Percentiles rank a stretch among this genome's conserved stretches.
phyloP scores from a whole-genome alignment of 306 rosid species.

The Albizia julibrissin region DNA sequence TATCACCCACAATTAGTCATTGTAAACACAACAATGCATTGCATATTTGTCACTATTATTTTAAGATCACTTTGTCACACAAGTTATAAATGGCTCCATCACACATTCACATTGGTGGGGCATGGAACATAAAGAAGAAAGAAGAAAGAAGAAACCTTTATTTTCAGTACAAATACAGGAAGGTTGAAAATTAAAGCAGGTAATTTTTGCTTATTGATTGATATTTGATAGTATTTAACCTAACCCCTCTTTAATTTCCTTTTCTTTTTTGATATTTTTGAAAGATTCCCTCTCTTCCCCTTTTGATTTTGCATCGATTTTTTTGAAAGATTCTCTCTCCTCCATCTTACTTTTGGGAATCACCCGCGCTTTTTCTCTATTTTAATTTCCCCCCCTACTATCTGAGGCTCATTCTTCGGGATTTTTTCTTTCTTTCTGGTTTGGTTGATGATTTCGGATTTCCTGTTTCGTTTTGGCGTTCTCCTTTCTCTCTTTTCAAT shows the following conservation, averaged over 20 bases:
- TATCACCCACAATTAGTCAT: not conserved
- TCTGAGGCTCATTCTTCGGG: not conserved
- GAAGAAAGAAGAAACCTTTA: not conserved
- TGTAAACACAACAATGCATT: not conserved
- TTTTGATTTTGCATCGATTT: not conserved
- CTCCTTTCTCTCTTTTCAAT: not conserved
- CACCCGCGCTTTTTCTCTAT: conserved; percentile 31
- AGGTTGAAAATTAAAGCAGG: not conserved
- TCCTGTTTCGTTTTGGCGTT: not conserved
- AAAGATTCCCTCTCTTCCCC: not conserved
- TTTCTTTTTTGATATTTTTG: not conserved
- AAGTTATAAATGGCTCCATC: not conserved
- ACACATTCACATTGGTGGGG: not conserved
- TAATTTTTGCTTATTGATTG: not conserved
- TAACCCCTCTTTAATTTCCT: not conserved
- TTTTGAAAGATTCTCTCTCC: not conserved
- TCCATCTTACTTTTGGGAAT: not conserved
- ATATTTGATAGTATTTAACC: not conserved
- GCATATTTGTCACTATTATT: not conserved
- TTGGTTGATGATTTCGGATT: not conserved
- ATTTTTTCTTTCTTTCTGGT: not conserved
- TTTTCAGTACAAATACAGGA: not conserved
- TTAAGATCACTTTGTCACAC: not conserved
- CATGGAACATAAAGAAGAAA: not conserved
- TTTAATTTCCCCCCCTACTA: not conserved